These are phyloP conservation scores for Neurospora crassa DNA, from an alignment of 2,329 filamentous ascomycete genomes.

Conservation along the genomic window DNA sequence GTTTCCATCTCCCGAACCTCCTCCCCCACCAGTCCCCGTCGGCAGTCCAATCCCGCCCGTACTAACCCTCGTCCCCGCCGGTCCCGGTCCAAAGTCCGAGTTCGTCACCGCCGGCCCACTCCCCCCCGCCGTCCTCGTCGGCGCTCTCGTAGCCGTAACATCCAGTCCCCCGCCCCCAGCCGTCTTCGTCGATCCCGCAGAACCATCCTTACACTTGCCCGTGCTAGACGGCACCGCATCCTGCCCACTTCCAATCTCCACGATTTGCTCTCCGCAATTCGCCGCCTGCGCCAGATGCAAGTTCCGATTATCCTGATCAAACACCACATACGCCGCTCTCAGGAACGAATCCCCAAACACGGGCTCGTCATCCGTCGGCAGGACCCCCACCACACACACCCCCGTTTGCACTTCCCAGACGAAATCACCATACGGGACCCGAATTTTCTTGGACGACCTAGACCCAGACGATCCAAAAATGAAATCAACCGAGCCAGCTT, in stretches of 20 bases:
- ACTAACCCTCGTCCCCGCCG: background rate
- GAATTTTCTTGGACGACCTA: conserved; percentile 27
- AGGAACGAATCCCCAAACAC: conserved; percentile 25
- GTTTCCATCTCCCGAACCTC: background rate
- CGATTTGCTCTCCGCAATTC: conserved; percentile 21
- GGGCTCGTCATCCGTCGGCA: conserved; percentile 14
- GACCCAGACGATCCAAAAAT: conserved; percentile 25
- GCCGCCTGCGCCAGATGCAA: conserved; percentile 24
- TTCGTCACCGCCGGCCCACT: background rate
- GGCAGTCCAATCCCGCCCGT: background rate
- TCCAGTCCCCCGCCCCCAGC: conserved; percentile 4
- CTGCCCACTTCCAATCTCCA: conserved; percentile 18
- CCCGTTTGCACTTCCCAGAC: conserved; percentile 32
- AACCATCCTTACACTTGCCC: conserved; percentile 10
- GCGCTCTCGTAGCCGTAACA: conserved; percentile 8
- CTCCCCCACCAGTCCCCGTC: conserved; percentile 9
- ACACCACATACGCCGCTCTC: conserved; percentile 24
- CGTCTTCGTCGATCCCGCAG: conserved; percentile 3
- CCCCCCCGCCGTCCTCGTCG: conserved; percentile 11
- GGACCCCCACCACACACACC: conserved; percentile 32
- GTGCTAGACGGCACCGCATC: conserved; percentile 13
- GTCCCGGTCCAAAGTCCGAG: background rate
- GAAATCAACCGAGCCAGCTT: conserved; percentile 36
- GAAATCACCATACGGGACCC: conserved; percentile 38
- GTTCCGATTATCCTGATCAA: conserved; percentile 23